Evolutionary conservation across 441 rosid genomes (phyloP).

Genomic region (Manihot esculenta): DNA sequence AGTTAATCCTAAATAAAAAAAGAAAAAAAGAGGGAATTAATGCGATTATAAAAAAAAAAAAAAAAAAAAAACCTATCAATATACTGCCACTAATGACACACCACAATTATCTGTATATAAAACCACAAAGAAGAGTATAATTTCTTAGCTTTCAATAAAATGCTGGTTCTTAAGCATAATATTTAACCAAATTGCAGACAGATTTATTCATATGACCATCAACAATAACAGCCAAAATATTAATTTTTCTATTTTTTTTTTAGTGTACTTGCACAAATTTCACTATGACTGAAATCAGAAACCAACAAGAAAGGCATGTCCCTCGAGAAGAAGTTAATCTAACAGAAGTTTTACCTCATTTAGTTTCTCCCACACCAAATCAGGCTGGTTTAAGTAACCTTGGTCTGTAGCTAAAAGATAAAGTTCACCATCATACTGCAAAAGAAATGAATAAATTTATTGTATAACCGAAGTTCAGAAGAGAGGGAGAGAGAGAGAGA

Average conservation of each 20-base stretch:
- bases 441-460: constrained; percentile 20
- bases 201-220: not conserved
- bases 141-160: not conserved
- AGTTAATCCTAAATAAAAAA: not conserved
- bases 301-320: constrained; percentile 3
- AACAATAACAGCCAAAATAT: not conserved
- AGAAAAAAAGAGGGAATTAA: too few relatives aligned
- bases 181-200: not conserved
- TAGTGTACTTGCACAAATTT: not conserved
- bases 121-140: not conserved
- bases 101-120: not conserved
- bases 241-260: not conserved
- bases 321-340: constrained; percentile 6
- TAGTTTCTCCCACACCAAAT: constrained; percentile 96
- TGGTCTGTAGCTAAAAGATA: constrained; percentile 99
- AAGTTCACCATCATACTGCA: constrained; percentile 94
- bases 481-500: too few relatives aligned
- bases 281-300: not conserved
- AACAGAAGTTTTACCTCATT: constrained; percentile 66
- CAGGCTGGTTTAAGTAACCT: constrained; percentile 91
- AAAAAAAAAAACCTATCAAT: not conserved
- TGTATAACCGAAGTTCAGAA: too few relatives aligned
- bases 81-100: not conserved
- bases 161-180: not conserved
- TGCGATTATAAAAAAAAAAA: not conserved